These are phyloP conservation scores for Xylaria castorea DNA, from an alignment of 495 filamentous ascomycete genomes.

Conservation along the genomic window DNA sequence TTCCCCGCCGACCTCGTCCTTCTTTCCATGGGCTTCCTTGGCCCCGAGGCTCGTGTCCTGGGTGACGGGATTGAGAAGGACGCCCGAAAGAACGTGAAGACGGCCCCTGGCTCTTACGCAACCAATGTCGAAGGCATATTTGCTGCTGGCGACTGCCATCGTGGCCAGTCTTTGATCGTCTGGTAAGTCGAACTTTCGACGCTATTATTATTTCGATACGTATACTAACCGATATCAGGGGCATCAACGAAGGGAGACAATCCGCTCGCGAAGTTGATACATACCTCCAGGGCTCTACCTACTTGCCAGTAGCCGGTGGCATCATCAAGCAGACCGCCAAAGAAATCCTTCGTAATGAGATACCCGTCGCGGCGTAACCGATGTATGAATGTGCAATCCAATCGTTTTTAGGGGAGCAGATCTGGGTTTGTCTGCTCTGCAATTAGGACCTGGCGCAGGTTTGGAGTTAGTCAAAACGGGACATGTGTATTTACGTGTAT, in stretches of 20 bases:
- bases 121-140: slow-evolving; percentile 92
- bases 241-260: slow-evolving; percentile 98
- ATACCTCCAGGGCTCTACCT: slow-evolving; percentile 81
- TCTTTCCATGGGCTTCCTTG: slow-evolving; percentile 97
- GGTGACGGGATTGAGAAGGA: slow-evolving; percentile 91
- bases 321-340: slow-evolving; percentile 85
- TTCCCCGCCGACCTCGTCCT: slow-evolving; percentile 98
- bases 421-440: neutral
- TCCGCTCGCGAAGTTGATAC: slow-evolving; percentile 93
- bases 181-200: slow-evolving; percentile 68
- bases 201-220: neutral
- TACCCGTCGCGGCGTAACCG: slow-evolving; percentile 28
- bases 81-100: slow-evolving; percentile 97
- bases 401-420: neutral
- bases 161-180: slow-evolving; percentile 96
- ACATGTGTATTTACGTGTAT: neutral
- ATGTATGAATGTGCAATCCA: neutral
- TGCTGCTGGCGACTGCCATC: slow-evolving; percentile 94
- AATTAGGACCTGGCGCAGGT: neutral
- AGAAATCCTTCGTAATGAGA: slow-evolving; percentile 59
- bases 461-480: neutral
- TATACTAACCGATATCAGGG: slow-evolving; percentile 63
- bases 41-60: slow-evolving; percentile 89
- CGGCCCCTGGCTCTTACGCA: slow-evolving; percentile 83
- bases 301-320: slow-evolving; percentile 90